Evolutionary conservation across 345 rosid species (phyloP), one percentile per base, ranked within the genome.

Genomic region (Erucastrum elatum): DNA sequence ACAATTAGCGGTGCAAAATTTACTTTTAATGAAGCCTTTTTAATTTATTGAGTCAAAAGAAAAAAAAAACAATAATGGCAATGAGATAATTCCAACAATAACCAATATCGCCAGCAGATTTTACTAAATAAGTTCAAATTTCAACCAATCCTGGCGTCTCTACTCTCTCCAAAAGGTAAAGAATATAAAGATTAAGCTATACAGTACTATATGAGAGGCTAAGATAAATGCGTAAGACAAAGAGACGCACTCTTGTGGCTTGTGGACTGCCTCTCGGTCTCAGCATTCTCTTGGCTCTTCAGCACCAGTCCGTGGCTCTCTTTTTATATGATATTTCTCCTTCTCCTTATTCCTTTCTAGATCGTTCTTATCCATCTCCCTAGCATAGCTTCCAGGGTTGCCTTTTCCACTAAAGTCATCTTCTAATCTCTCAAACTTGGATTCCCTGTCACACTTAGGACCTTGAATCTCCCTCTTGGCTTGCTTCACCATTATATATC

Each of bases 261-360:
- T 89, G 97, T 68, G 97, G 96, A 76, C 97, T 93, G 74, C 92
- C 95, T 82, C 97, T 90, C 16, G 99, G 91, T 66, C 96, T 84
- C 65, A 87, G 93, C 98, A 93, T 90, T 86, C 97, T 87, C 90
- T 91, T 33, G 5, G 34, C 34, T 31, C 34, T 31, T 31, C 34
- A 31, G 5, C 34, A 31, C 5, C 34, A 31, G 34, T 31, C 34
- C 5, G 6, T 31, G 5, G 34, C 34, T 31, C 21, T 21, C 21
- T 0, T 21, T 21, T 21, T 21, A 21, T 21, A 21, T 21, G 21
- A 31, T 31, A 6, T 31, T 31, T 87, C 13, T 95, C 97, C 84
- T 85, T 35, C 41, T 35, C 41, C 41, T 35, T 35, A 7, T 35
- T 41, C 5, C 59, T 21, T 21, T 21, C 21, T 21, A 21, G 21